A percentile compares a stretch with the other conserved stretches of the same genome.
Evolutionary conservation across 306 rosid species (phyloP).

Genomic region (Corylus heterophylla): DNA sequence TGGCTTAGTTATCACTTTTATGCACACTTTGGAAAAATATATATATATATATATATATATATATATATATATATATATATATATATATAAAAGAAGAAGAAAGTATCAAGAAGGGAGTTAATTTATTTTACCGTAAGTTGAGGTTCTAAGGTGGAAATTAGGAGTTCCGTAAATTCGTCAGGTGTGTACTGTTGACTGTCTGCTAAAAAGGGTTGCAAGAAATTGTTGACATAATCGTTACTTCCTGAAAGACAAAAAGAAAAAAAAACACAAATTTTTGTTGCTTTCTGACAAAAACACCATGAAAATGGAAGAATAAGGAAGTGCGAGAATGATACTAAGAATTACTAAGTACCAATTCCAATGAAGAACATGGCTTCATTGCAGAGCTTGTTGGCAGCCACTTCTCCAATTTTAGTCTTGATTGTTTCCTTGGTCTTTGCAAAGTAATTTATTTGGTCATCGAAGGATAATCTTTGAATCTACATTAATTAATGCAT

Average conservation of each 20-base stretch:
- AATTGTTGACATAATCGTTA: constrained; percentile 89
- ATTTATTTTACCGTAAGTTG: constrained; percentile 49
- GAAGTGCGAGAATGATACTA: not conserved
- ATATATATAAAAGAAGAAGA: no score
- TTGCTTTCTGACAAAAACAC: not conserved
- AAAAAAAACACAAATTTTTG: not conserved
- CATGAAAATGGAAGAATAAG: not conserved
- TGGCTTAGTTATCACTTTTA: no score
- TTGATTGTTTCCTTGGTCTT: constrained; percentile 47
- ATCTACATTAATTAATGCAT: constrained; percentile 36
- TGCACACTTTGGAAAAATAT: no score
- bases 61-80: no score
- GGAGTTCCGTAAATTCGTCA: constrained; percentile 62
- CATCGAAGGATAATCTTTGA: constrained; percentile 74
- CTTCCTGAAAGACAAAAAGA: constrained; percentile 44
- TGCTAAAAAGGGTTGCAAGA: constrained; percentile 77
- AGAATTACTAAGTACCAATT: constrained; percentile 42
- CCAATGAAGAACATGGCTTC: constrained; percentile 78
- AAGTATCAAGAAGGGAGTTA: not conserved
- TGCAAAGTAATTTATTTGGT: constrained; percentile 63
- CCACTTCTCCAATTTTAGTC: constrained; percentile 51
- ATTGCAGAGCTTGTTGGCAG: constrained; percentile 53
- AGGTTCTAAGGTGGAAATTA: constrained; percentile 48
- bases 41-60: no score
- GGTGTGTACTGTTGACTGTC: constrained; percentile 81